Conservation (phyloP, 257 asterid species). For the Phtheirospermum japonicum region DNA sequence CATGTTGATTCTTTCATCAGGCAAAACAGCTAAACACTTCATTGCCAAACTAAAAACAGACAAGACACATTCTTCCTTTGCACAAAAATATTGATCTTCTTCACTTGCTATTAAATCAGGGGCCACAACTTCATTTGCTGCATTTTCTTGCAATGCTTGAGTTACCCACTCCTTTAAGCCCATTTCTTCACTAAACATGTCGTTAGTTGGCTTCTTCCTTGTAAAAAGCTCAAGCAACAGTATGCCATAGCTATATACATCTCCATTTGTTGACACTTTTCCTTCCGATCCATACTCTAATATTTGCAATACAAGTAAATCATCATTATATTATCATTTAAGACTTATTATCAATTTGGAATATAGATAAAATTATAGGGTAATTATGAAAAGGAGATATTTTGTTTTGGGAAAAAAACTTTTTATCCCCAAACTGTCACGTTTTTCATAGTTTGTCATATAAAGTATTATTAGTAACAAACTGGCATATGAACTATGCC, state of each 20-base stretch:
- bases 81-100: conserved; percentile 14
- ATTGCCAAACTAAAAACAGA: not conserved
- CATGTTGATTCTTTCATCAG: conserved; percentile 14
- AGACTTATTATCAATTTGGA: not conserved
- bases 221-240: not conserved
- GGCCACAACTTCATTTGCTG: conserved; percentile 20
- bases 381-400: too few relatives aligned
- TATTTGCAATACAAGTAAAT: too few relatives aligned
- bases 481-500: too few relatives aligned
- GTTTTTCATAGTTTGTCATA: too few relatives aligned
- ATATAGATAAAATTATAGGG: not conserved
- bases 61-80: conserved; percentile 20
- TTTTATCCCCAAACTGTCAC: too few relatives aligned
- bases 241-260: not conserved
- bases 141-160: conserved; percentile 27
- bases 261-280: not conserved
- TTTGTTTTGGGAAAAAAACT: too few relatives aligned
- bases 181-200: not conserved
- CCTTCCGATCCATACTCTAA: conserved; percentile 10
- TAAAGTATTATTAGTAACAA: too few relatives aligned
- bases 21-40: not conserved
- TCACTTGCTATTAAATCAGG: conserved; percentile 19
- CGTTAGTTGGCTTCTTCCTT: not conserved
- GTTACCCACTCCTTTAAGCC: not conserved
- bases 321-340: not conserved